Evolutionary conservation across 2,329 filamentous ascomycete species (phyloP), one percentile per base, ranked within the genome.

Genomic region (Pseudocercospora vitis): DNA sequence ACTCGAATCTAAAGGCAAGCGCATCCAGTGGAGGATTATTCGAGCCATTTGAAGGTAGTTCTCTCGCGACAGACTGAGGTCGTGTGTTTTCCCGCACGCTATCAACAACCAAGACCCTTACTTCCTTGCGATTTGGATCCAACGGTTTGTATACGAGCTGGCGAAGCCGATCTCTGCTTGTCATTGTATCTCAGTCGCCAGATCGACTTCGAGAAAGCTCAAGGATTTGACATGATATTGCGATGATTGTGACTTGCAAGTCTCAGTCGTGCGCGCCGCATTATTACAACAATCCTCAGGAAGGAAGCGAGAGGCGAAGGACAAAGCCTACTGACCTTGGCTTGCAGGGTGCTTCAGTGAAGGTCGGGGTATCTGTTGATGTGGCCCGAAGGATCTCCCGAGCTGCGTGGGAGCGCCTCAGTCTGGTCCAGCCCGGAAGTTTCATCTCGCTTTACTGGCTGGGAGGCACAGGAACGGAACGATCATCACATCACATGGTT

Each of bases 131-230:
- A 8, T 48, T 29, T n/a, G 16, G 7, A 18, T 31, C 21, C 26
- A 48, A 29, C 18, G 45, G 45, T n/a, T 18, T 28, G 21, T 48
- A 48, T 18, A 33, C 18, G 9, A 37, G 33, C 33, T 37, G 33
- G 14, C 33, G 33, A 16, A 19, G 14, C 19, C n/a, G 33, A 37
- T 37, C 33, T 37, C 33, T 37, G 33, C 33, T 37, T 14, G 33
- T 37, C 33, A 37, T 37, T 18, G 33, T 37, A 5, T 6, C 19
- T 3, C 19, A 37, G 14, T 37, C 33, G 33, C 33, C 19, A 37
- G 4, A 37, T 16, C 14, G 14, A 37, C 14, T 37, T 7, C 33
- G 16, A 18, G 6, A 18, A 19, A 37, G 33, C 33, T 37, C 33
- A 37, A 37, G 19, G 4, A 9, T 37, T 4, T 37, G 33, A 18